phyloP scores from a whole-genome alignment of 345 rosid genomes.

The Viola odorata region DNA sequence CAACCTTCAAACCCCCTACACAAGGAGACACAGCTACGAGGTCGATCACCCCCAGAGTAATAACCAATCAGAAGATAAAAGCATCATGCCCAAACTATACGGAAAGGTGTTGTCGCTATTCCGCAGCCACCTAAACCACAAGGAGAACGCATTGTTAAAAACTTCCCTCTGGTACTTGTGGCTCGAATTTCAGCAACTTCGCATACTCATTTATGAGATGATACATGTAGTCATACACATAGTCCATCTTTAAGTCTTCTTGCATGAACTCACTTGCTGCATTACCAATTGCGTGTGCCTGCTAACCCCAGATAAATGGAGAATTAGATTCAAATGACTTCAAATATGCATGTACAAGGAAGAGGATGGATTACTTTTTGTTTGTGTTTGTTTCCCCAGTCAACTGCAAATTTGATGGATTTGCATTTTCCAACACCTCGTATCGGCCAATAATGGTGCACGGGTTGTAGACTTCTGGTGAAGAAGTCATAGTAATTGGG shows the following conservation, averaged over 20 bases:
- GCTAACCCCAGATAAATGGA: neutral
- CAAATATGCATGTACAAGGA: neutral
- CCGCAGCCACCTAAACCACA: no score
- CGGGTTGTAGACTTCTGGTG: constrained; percentile 13
- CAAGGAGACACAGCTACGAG: no score
- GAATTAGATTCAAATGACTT: no score
- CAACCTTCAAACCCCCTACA: no score
- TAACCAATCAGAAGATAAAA: no score
- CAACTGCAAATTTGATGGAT: constrained; percentile 16
- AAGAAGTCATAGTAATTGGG: constrained; percentile 18
- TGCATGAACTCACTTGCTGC: constrained; percentile 45
- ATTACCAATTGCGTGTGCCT: constrained; percentile 62
- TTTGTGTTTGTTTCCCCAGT: constrained; percentile 16
- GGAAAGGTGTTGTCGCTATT: no score
- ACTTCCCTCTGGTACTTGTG: constrained; percentile 32
- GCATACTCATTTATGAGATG: constrained; percentile 60
- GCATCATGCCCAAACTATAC: no score
- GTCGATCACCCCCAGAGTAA: no score
- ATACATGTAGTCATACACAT: constrained; percentile 69
- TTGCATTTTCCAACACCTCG: constrained; percentile 8
- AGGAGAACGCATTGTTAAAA: no score
- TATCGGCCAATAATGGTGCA: constrained; percentile 21
- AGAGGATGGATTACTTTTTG: constrained; percentile 1
- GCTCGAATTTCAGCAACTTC: constrained; percentile 59
- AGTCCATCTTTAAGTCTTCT: constrained; percentile 52